These are phyloP conservation scores for Penicillium griseofulvum DNA, from an alignment of 2,329 filamentous ascomycete species.

Conservation along the genomic window DNA sequence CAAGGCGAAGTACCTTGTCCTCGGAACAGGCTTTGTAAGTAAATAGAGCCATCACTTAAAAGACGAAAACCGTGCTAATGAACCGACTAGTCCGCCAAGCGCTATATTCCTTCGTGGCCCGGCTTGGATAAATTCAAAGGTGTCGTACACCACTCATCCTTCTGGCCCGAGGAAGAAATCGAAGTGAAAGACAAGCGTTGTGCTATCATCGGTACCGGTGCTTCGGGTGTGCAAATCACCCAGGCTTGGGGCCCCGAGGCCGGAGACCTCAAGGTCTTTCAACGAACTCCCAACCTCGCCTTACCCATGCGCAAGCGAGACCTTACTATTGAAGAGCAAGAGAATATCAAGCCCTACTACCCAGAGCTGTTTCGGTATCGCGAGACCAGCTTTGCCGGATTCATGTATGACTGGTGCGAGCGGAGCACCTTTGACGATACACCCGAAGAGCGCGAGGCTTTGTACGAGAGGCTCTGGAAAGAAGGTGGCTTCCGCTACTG, in stretches of 20 bases:
- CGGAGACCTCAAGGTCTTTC: slow-evolving; percentile 58
- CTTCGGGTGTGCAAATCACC: slow-evolving; percentile 55
- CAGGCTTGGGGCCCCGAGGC: slow-evolving; percentile 59
- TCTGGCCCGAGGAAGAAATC: slow-evolving; percentile 51
- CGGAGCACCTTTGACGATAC: slow-evolving; percentile 57
- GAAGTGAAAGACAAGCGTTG: slow-evolving; percentile 51
- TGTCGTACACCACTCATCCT: slow-evolving; percentile 54
- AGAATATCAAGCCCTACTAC: slow-evolving; percentile 46
- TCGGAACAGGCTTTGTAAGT: slow-evolving; percentile 46
- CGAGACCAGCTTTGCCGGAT: slow-evolving; percentile 57
- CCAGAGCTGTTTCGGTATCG: slow-evolving; percentile 54
- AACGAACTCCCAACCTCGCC: slow-evolving; percentile 65
- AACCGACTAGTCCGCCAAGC: slow-evolving; percentile 34
- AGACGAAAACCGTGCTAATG: no score
- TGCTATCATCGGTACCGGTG: slow-evolving; percentile 56
- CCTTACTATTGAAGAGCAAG: slow-evolving; percentile 53
- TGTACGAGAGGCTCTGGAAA: slow-evolving; percentile 52
- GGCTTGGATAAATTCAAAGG: slow-evolving; percentile 50
- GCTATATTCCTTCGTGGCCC: slow-evolving; percentile 41
- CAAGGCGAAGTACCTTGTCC: slow-evolving; percentile 47
- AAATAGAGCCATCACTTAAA: no score
- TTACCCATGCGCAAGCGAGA: slow-evolving; percentile 58
- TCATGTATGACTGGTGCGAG: slow-evolving; percentile 56
- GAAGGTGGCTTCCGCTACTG: slow-evolving; percentile 57
- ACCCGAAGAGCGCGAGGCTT: slow-evolving; percentile 49